Evolutionary conservation across 108 stramenopile species (phyloP).

Genomic region (Cyclotella atomus): DNA sequence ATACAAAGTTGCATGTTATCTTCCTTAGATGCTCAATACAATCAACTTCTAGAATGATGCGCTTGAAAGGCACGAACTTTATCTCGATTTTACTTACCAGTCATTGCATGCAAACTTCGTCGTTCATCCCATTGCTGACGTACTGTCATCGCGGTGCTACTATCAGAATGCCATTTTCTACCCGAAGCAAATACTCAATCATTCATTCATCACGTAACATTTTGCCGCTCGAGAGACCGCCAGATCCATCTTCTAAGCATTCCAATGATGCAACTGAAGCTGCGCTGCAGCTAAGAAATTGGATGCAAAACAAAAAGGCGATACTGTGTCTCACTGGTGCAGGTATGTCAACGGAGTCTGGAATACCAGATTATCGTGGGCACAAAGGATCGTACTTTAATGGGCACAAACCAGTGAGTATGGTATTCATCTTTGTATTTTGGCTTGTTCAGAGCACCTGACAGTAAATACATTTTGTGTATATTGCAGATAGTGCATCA

Average conservation of each 20-base stretch:
- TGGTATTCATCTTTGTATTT: not conserved
- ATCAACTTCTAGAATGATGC: constrained; percentile 1
- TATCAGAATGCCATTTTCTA: not conserved
- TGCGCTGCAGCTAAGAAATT: constrained; percentile 29
- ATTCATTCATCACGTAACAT: constrained; percentile 42
- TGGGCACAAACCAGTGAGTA: constrained; percentile 88
- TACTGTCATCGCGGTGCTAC: not conserved
- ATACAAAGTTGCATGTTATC: too few relatives aligned
- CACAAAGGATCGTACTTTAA: constrained; percentile 91
- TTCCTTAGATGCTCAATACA: too few relatives aligned
- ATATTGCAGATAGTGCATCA: constrained; percentile 85
- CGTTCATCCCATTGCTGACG: not conserved
- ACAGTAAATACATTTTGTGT: not conserved
- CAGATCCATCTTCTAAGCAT: constrained; percentile 32
- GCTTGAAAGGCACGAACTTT: not conserved
- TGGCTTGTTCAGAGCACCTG: not conserved
- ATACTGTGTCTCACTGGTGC: constrained; percentile 91
- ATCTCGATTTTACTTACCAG: not conserved
- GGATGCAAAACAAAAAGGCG: constrained; percentile 58
- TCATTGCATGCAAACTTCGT: not conserved
- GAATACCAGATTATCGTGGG: constrained; percentile 98
- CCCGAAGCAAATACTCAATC: not conserved
- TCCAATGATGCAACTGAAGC: constrained; percentile 5
- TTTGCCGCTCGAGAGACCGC: constrained; percentile 38
- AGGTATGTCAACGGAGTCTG: constrained; percentile 94